Evolutionary conservation across 2,329 filamentous ascomycete species (phyloP), one percentile per base, ranked within the genome.

Genomic region (Botrytis porri): DNA sequence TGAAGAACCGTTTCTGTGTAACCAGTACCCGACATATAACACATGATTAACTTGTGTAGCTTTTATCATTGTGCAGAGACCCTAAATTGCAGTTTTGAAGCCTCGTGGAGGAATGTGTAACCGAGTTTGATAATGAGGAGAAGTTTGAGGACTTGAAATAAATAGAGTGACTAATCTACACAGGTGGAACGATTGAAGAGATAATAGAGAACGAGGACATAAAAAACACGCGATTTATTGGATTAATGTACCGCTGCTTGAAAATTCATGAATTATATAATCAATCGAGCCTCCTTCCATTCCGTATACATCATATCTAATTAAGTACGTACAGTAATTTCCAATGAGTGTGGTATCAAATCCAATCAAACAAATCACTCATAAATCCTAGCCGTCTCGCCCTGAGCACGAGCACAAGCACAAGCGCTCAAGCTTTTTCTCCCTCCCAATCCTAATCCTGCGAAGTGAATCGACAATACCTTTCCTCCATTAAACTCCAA

Each of bases 321-420:
- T 64, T 41, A 51, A 63, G 32, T 51, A 39, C 41, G 20, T 35
- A 32, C 12, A 63, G 37, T 45, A 64, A 39, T 45, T 20, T 12
- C 67, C 20, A 51, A 70, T 16, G 69, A 64, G 18, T 10, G 69
- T 64, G 41, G 69, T 70, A 70, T 70, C 54, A 62, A 39, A 63
- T 59, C n/a, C 18, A 60, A 69, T 25, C 45, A 48, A 25, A 22
- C 20, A 4, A 48, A 48, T 25, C 69, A 48, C 37, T 18, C 45
- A 45, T 64, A 25, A 41, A 22, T 1, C 43, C 25, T n/a, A 18
- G 16, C 25, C 16, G 25, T 18, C 69, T 51, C 59, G 29, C 32
- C 25, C n/a, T 12, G 12, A 54, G 25, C 25, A 54, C 12, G 12
- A 54, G 48, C 25, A 39, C 35, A 10, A 43, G 29, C 35, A 43